Evolutionary conservation across 805 yeast genomes (phyloP), one percentile per base, ranked within the genome.

Genomic region (Cyberlindnera galapagoensis): DNA sequence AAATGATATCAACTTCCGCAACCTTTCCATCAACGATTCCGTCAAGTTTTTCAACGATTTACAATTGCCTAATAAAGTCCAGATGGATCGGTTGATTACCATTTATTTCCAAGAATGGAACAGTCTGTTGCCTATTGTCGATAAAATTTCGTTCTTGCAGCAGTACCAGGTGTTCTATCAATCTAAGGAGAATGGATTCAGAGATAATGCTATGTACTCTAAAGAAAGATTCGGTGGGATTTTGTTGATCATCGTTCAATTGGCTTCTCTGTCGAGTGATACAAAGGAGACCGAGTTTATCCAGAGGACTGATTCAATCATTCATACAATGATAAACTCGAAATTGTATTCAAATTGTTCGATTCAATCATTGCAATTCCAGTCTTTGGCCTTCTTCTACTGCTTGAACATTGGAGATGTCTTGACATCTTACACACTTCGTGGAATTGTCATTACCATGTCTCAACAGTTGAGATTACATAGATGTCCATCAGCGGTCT

Each of bases 391-490:
- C 3, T 60, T 82, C 17, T 72, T 80, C 36, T 83, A 82, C 49
- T 78, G 83, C 50, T 59, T 82, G 22, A 76, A 78, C 23, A 71
- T 72, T 6, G 94, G 94, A 13, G 87, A 82, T 52, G 70, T 77
- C 26, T 67, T 76, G 7, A 76, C 85, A 2, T 68, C 86, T 39
- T 86, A 85, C 59, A 80, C 79, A 33, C 64, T 82, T 25, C 67
- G 95, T 38, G 88, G 90, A 26, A 66, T 76, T 44, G 77, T 80
- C 7, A 74, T 80, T 9, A 77, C 86, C 18, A 81, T 84, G 88
- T 79, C 88, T 5, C 94, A 84, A 47, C 92, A 86, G 46, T 60
- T 87, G 33, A 71, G 96, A 45, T 62, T 87, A 27, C 94, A 86
- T 52, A 67, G 94, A 44, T 81, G 94, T 55, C 95, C 94, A 8